phyloP scores from a whole-genome alignment of 768 basidiomycete genomes.

The Royoungia palumana region DNA sequence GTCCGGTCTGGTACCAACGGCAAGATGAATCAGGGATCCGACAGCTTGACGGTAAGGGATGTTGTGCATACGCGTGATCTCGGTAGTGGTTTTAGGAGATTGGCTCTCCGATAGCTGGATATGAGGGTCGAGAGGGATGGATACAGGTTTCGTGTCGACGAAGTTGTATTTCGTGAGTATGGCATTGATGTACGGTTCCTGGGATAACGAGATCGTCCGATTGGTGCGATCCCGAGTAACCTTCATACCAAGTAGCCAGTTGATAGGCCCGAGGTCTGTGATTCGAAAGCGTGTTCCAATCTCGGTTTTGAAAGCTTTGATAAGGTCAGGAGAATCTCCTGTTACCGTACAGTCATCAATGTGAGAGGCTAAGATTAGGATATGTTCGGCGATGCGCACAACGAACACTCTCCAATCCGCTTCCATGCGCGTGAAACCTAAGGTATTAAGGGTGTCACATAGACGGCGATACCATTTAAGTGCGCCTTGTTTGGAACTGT shows the following conservation, averaged over 20 bases:
- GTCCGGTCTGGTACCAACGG: neutral
- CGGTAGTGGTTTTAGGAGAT: neutral
- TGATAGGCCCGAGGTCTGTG: conserved; percentile 1
- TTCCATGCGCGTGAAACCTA: neutral
- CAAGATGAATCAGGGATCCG: neutral
- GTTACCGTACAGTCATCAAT: conserved; percentile 8
- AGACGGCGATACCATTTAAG: conserved; percentile 10
- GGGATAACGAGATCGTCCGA: neutral
- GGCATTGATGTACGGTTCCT: no score
- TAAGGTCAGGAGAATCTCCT: neutral
- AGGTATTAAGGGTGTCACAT: neutral
- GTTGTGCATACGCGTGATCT: neutral
- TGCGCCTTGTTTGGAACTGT: conserved; percentile 4
- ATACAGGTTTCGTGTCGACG: neutral
- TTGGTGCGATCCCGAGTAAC: neutral
- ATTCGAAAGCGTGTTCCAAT: neutral
- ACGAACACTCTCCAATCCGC: conserved; percentile 6
- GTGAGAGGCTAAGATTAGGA: neutral
- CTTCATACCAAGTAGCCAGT: conserved; percentile 12
- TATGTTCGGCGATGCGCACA: neutral
- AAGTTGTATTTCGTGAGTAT: no score
- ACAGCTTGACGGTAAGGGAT: conserved; percentile 3
- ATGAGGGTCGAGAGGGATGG: neutral
- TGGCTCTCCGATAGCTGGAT: neutral
- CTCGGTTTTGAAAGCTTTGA: conserved; percentile 4